Base-by-base conservation (phyloP, 2,329 filamentous ascomycete genomes). In the Aureobasidium sp. region DNA sequence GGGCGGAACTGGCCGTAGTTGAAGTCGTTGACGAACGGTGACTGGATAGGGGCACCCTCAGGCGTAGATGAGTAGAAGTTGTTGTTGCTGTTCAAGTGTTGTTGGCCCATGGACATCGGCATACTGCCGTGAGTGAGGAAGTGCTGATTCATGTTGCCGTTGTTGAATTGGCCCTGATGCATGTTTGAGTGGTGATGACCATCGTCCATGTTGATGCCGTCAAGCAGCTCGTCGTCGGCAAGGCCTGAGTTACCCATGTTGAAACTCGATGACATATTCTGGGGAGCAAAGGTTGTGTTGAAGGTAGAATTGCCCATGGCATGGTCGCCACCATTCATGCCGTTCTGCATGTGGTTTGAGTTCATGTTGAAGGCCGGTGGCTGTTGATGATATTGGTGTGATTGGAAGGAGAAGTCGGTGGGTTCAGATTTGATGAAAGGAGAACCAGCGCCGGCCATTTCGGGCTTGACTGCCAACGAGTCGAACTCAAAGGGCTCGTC, bases 31-130 rank as follows among this genome's bases (percentile, higher is more conserved):
- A 89, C 83, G 70, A 91, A 97, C 0, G 93, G 93, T 69, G 91
- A 97, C 71, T 95, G 90, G 64, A 96, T 93, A 6, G 93, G 91
- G 59, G 91, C 88, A 58, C 91, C 91, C 64, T 97, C 93, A 3
- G 93, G 92, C 1, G 92, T 96, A 73, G 90, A 90, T 23, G 93
- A 96, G 75, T 89, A 97, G 65, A 90, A 85, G 70, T 78, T 70
- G 66, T 68, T 70, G 63, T 72, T 68, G 63, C 71, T 69, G 60
- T 67, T 67, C 62, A 65, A 68, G 64, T 66, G 67, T 39, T 70
- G 67, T 17, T 73, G 69, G 37, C 71, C 71, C 58, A 63, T 62
- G 15, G 51, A 48, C 60, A 62, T 62, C 13, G 60, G 60, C 60
- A 62, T 51, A 34, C 60, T 62, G 41, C 60, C 60, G 17, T 53